Evolutionary conservation across 805 yeast species (phyloP).

Genomic region (Lipomyces sp.): DNA sequence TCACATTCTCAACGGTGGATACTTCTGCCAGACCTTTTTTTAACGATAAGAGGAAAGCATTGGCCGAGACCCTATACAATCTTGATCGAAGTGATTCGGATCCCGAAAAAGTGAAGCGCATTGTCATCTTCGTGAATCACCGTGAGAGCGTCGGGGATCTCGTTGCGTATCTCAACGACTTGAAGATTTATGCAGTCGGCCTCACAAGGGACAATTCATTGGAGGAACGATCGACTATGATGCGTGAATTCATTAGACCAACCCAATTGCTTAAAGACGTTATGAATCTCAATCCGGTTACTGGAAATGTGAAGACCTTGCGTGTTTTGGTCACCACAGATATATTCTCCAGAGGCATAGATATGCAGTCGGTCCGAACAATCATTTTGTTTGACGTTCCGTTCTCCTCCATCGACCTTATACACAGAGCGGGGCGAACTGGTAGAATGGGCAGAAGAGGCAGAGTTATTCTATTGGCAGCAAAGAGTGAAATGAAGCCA

Average conservation of each 20-base stretch:
- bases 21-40: conserved; percentile 78
- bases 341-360: conserved; percentile 85
- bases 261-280: conserved; percentile 48
- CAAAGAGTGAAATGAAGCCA: conserved; percentile 50
- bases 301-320: conserved; percentile 47
- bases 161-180: conserved; percentile 57
- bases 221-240: conserved; percentile 61
- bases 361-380: conserved; percentile 79
- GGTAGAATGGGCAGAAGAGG: conserved; percentile 92
- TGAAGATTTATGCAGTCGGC: conserved; percentile 64
- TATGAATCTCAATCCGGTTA: conserved; percentile 25
- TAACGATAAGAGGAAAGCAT: conserved; percentile 80
- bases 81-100: conserved; percentile 85
- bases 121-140: conserved; percentile 82
- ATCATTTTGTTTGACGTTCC: conserved; percentile 88
- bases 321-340: conserved; percentile 87
- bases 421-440: conserved; percentile 92
- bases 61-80: conserved; percentile 87
- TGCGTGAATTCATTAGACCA: conserved; percentile 67
- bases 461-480: conserved; percentile 78
- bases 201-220: conserved; percentile 69
- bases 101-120: conserved; percentile 72
- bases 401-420: conserved; percentile 76
- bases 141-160: conserved; percentile 65
- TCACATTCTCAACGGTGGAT: conserved; percentile 75